Evolutionary conservation across 257 asterid species (phyloP), one percentile per base, ranked within the genome.

Genomic region (Penstemon barbatus): DNA sequence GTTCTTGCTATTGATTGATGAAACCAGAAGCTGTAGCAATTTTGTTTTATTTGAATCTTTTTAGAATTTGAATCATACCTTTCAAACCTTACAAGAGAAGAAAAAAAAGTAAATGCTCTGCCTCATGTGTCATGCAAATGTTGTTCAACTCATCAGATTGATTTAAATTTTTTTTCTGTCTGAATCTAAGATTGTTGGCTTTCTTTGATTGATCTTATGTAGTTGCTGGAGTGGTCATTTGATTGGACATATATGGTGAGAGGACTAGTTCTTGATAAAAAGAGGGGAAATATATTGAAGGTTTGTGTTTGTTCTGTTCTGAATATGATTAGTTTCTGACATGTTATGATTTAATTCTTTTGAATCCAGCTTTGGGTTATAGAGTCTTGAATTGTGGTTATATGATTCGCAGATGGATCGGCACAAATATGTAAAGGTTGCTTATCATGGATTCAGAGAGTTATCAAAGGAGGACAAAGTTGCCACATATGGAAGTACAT

Each of bases 241-340:
- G 97, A 94, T 72, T 84, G 91, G 96, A 89, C 82, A 60, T 94
- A 91, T 87, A 91, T 94, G 97, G 97, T 94, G 88, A 84, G 99
- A 79, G 97, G 99, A 74, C 86, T 94, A 64, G 99, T 94, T 79
- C 89, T 94, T 56, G 97, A 94, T 73, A 91, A 89, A 80, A 91
- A 81, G 79, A 84, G 99, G 68, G 99, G 99, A 78, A 94, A 91
- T 51, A 86, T 89, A 74, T 78, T 94, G 83, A 94, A 94, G 96
- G 99, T 94, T 61, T 38, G 95, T 83, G 41, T 15, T 1, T 67
- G 15, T 69, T 63, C 42, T 57, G 68, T 52, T 25, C 57, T 46
- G 41, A 49, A n/a, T 13, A 42, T 33, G 65, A 67, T 60, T 36
- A 19, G 10, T 59, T 71, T 58, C 57, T 49, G 40, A 38, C 40